phyloP scores from a whole-genome alignment of 106 monocot genomes.

The Allium sativum region DNA sequence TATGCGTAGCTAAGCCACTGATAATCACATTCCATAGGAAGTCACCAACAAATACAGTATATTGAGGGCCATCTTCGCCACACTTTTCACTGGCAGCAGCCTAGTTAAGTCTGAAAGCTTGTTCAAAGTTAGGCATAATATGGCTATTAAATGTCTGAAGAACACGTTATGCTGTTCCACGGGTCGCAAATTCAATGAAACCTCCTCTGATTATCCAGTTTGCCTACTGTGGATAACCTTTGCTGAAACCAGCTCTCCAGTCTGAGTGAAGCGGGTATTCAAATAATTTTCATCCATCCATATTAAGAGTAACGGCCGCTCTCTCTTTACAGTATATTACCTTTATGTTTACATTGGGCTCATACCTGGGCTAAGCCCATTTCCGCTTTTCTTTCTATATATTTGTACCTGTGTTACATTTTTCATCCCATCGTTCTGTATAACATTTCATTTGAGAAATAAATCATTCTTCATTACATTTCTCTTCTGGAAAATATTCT shows the following conservation, averaged over 20 bases:
- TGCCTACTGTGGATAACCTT: slow-evolving; percentile 77
- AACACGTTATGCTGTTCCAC: slow-evolving; percentile 46
- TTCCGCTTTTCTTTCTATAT: no score
- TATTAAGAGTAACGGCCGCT: no score
- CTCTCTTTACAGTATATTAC: no score
- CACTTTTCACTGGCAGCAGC: slow-evolving; percentile 58
- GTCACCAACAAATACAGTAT: slow-evolving; percentile 86
- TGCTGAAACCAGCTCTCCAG: slow-evolving; percentile 46
- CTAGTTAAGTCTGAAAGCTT: slow-evolving; percentile 68
- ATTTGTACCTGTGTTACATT: no score
- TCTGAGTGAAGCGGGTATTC: slow-evolving; percentile 29
- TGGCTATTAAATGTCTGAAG: slow-evolving; percentile 61
- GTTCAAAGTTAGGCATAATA: slow-evolving; percentile 53
- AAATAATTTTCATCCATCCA: slow-evolving; percentile 89
- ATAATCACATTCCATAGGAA: no score
- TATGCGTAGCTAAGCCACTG: no score
- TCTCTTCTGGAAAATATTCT: no score
- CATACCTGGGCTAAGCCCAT: no score
- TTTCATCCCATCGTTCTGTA: no score
- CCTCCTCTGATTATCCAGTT: slow-evolving; percentile 63
- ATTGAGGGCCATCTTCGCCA: slow-evolving; percentile 44
- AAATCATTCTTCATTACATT: no score
- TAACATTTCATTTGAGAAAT: no score
- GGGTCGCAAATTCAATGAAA: slow-evolving; percentile 67
- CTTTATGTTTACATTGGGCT: no score